phyloP scores from a whole-genome alignment of 2,329 filamentous ascomycete species.

The Taxawa tesnikishii region DNA sequence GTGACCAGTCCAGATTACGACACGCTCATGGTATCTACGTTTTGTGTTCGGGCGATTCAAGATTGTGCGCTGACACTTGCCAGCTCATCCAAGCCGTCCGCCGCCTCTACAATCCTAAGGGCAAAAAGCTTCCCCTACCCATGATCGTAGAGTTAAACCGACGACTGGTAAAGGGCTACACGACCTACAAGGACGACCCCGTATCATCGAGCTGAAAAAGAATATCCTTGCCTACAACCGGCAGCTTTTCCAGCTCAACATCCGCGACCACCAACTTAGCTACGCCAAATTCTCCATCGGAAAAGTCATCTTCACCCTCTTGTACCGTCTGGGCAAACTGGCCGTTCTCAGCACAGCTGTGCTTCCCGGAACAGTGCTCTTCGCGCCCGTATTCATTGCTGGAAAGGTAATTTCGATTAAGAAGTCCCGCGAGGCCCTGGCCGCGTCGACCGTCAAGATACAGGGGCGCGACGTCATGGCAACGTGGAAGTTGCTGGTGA shows the following conservation, averaged over 20 bases:
- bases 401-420: conserved; percentile 70
- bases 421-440: conserved; percentile 74
- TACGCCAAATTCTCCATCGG: conserved; percentile 75
- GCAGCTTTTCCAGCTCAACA: conserved; percentile 69
- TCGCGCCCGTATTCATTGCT: conserved; percentile 76
- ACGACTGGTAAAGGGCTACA: conserved; percentile 80
- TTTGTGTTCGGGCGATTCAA: background rate
- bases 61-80: conserved; percentile 18
- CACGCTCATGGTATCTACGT: conserved; percentile 60
- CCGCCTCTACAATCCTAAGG: conserved; percentile 84
- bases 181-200: conserved; percentile 80
- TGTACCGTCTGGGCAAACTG: conserved; percentile 73
- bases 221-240: conserved; percentile 78
- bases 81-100: conserved; percentile 83
- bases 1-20: conserved; percentile 91
- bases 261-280: conserved; percentile 88
- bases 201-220: conserved; percentile 63
- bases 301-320: conserved; percentile 61
- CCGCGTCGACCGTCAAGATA: conserved; percentile 78
- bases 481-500: conserved; percentile 88
- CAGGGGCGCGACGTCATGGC: conserved; percentile 82
- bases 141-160: conserved; percentile 91
- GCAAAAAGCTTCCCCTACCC: conserved; percentile 83
- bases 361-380: conserved; percentile 74
- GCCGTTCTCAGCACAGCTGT: conserved; percentile 65